Conservation (phyloP, 352 stramenopile species). For the Globisporangium cylindrosporum region DNA sequence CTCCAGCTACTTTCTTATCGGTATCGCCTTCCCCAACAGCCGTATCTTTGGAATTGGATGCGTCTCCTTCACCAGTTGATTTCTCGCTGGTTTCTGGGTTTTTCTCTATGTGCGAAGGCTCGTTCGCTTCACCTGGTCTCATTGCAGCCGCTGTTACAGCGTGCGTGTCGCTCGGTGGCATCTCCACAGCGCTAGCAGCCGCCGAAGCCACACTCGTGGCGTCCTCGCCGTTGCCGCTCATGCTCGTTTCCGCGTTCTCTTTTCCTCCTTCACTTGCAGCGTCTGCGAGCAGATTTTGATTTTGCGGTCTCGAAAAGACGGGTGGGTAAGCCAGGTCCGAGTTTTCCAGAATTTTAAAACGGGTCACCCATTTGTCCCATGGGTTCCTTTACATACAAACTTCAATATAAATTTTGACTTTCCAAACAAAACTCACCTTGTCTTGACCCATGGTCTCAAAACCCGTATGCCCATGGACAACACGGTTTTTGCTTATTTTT, state of each 20-base stretch:
- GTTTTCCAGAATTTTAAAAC: background rate
- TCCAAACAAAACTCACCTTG: background rate
- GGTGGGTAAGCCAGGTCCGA: background rate
- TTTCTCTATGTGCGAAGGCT: slow-evolving; percentile 6
- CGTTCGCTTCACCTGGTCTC: slow-evolving; percentile 1
- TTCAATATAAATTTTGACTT: background rate
- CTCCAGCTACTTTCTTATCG: background rate
- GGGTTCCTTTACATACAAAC: background rate
- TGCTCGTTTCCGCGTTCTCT: slow-evolving; percentile 5
- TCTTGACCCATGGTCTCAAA: background rate
- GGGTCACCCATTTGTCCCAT: background rate
- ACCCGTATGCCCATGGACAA: background rate
- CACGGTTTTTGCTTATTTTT: background rate
- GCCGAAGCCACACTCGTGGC: background rate
- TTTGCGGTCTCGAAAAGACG: slow-evolving; percentile 6
- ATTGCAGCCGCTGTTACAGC: background rate
- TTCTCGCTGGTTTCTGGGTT: background rate
- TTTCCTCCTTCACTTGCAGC: background rate
- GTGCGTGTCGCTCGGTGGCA: background rate
- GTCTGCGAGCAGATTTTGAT: background rate
- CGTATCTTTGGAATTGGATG: slow-evolving; percentile 1
- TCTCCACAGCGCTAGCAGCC: slow-evolving; percentile 1
- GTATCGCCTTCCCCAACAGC: slow-evolving; percentile 8
- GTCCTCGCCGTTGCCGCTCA: slow-evolving; percentile 12
- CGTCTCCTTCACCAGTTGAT: slow-evolving; percentile 11